Base-by-base conservation (phyloP, 257 asterid species). In the Catharanthus roseus region DNA sequence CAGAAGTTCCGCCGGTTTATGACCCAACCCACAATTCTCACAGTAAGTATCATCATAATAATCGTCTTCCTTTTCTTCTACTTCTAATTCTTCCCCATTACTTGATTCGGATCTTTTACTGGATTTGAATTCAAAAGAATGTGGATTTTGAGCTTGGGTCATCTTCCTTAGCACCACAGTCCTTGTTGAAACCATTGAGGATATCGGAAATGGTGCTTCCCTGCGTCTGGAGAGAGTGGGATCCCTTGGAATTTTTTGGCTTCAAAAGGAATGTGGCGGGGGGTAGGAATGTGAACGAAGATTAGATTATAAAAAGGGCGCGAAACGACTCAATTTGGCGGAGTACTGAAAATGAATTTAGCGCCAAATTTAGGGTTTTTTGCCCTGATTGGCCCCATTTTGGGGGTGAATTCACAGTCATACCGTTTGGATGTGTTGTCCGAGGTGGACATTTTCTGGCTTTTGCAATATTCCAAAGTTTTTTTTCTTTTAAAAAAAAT, bases 1-100 rank as follows among this genome's bases (percentile, higher is more conserved):
- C 34, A 93, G 78, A 79, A 93, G 96, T 88, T 91, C 82, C 45
- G 77, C 77, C 66, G 84, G 89, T 44, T 72, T 67, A 18, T 85
- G 80, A 13, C 91, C 97, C 68, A 92, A 91, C 82, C 95, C 88
- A 62, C 99, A 93, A 82, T 83, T 77, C 82, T 85, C 87, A 41
- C 99, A 93, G 47, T 73, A 72, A 29, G 75, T 70, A 3, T 90
- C 87, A 66, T 74, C 58, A 77, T 82, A 83, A 28, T 74, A 90
- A 1, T 81, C 82, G 8, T 72, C 80, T 12, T 79, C 80, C 8
- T 72, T 77, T 12, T 29, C 72, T 51, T 65, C 74, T 50, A 67
- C 79, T 15, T 2, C 21, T 74, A n/a, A n/a, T n/a, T n/a, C n/a
- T n/a, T n/a, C n/a, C n/a, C n/a, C n/a, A n/a, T n/a, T n/a, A n/a